phyloP scores from a whole-genome alignment of 257 asterid genomes.

The Solanum neorickii region DNA sequence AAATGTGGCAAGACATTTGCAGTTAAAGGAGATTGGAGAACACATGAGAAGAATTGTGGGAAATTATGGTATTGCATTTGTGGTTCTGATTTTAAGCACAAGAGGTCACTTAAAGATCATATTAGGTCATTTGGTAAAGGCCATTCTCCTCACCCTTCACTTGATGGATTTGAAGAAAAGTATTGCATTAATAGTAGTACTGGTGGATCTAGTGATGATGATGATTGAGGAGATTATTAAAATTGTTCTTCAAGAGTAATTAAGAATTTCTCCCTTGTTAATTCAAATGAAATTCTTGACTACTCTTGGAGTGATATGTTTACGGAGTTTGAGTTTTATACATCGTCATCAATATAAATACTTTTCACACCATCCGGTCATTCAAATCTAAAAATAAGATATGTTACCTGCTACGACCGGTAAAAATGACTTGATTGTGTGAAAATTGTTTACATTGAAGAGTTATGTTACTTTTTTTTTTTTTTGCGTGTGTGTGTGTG shows the following conservation, averaged over 20 bases:
- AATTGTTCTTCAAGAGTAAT: not conserved
- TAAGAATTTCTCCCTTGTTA: not conserved
- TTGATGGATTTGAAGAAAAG: conserved; percentile 41
- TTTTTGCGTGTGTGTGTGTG: not conserved
- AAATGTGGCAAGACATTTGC: conserved; percentile 82
- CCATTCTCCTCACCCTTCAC: conserved; percentile 59
- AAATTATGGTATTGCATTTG: conserved; percentile 82
- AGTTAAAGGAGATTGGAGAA: conserved; percentile 90
- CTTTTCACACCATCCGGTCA: not conserved
- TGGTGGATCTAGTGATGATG: conserved; percentile 41
- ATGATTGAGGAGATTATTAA: conserved; percentile 10
- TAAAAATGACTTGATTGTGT: not conserved
- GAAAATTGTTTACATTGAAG: not conserved
- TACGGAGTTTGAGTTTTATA: not conserved
- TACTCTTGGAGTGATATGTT: not conserved
- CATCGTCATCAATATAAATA: not conserved
- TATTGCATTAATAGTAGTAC: conserved; percentile 13
- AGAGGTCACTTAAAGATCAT: conserved; percentile 83
- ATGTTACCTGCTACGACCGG: not conserved
- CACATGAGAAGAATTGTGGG: conserved; percentile 92
- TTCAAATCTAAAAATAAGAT: not conserved
- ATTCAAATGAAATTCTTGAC: not conserved
- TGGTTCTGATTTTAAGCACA: conserved; percentile 87
- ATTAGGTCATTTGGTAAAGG: conserved; percentile 67
- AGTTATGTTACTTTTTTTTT: not conserved